Percentiles rank a stretch among this genome's conserved stretches.
These are phyloP conservation scores for Suhomyces kunorum DNA, from an alignment of 1,139 yeast species.

Conservation along the genomic window DNA sequence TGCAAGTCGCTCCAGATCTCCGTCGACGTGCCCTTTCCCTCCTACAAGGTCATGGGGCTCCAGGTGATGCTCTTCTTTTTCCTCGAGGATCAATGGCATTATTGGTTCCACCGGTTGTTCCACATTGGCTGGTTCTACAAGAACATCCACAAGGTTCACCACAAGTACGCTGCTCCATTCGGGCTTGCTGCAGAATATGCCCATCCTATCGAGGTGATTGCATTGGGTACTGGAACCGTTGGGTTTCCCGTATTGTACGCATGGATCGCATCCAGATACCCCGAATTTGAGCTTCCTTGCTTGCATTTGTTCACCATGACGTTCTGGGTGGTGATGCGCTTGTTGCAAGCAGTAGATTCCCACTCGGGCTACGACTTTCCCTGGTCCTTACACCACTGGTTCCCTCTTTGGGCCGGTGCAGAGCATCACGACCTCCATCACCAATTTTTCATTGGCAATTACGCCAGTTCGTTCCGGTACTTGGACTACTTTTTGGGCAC, in stretches of 20 bases:
- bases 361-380: conserved; percentile 98
- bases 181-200: conserved; percentile 97
- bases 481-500: conserved; percentile 86
- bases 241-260: conserved; percentile 79
- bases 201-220: conserved; percentile 88
- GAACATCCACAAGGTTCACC: conserved; percentile 93
- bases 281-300: conserved; percentile 56
- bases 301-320: conserved; percentile 84
- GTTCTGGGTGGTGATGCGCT: conserved; percentile 83
- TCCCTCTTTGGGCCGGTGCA: conserved; percentile 98
- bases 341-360: conserved; percentile 93
- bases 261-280: conserved; percentile 29
- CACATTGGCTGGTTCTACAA: conserved; percentile 86
- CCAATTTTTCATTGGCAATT: conserved; percentile 89
- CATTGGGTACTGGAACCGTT: conserved; percentile 90
- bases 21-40: conserved; percentile 82
- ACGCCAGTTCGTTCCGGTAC: conserved; percentile 91
- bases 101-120: conserved; percentile 87
- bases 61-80: conserved; percentile 79
- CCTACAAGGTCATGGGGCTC: conserved; percentile 50
- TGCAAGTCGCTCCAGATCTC: conserved; percentile 75
- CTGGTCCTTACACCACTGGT: conserved; percentile 85
- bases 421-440: conserved; percentile 98
- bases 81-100: conserved; percentile 93
- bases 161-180: conserved; percentile 94